These are phyloP conservation scores for Lipomyces starkeyi DNA, from an alignment of 805 yeast species.

Conservation along the genomic window DNA sequence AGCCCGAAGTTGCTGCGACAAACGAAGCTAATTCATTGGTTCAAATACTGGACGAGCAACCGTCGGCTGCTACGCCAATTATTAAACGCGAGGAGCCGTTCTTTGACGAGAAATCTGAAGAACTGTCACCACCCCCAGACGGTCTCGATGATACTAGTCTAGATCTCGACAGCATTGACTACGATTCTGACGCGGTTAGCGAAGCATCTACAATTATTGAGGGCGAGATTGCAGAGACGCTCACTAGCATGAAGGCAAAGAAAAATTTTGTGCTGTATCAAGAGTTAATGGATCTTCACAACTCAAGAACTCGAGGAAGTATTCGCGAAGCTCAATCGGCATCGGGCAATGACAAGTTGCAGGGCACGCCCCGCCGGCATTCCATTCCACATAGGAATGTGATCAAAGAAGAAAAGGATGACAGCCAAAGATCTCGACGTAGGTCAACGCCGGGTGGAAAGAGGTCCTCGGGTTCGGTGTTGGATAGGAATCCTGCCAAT, in stretches of 20 bases:
- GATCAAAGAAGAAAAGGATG: not conserved
- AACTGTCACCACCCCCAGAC: slow-evolving; percentile 1
- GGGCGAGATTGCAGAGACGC: slow-evolving; percentile 12
- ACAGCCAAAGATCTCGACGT: slow-evolving; percentile 17
- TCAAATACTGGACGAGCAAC: slow-evolving; percentile 3
- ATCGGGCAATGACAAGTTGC: not conserved
- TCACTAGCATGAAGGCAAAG: slow-evolving; percentile 22
- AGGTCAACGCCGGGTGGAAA: slow-evolving; percentile 30
- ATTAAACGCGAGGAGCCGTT: slow-evolving; percentile 8
- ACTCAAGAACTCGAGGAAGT: slow-evolving; percentile 29
- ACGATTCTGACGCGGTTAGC: slow-evolving; percentile 28
- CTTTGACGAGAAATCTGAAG: not conserved
- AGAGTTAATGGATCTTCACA: slow-evolving; percentile 29
- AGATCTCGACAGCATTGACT: not conserved
- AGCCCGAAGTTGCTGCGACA: not conserved
- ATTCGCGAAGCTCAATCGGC: slow-evolving; percentile 7
- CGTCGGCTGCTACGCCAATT: slow-evolving; percentile 9
- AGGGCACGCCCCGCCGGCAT: slow-evolving; percentile 19
- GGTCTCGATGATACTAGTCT: slow-evolving; percentile 8
- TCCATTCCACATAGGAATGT: slow-evolving; percentile 16
- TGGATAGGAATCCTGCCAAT: not conserved
- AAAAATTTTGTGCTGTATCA: slow-evolving; percentile 22
- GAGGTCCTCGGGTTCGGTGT: not conserved
- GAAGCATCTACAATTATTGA: slow-evolving; percentile 31
- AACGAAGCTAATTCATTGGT: not conserved